Evolutionary conservation across 345 rosid genomes (phyloP).

Genomic region (Citrus glauca): DNA sequence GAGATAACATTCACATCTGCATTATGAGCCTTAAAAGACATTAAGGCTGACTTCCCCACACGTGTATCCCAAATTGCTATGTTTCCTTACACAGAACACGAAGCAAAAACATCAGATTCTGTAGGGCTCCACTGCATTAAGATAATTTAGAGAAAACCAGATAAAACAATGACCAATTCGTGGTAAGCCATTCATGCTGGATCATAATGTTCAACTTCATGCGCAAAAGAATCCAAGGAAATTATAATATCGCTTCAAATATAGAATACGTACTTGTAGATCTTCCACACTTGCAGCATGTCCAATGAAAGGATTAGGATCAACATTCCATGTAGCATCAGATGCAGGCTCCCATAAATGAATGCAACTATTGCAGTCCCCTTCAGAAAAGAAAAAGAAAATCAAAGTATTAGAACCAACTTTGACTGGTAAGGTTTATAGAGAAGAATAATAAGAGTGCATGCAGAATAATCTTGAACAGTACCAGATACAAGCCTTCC

Average conservation of each 20-base stretch:
- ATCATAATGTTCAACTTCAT: background rate
- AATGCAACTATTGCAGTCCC: conserved; percentile 85
- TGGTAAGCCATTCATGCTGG: background rate
- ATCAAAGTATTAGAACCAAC: conserved; percentile 1
- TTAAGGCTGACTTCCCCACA: conserved; percentile 58
- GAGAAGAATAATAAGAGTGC: background rate
- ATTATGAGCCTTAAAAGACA: conserved; percentile 76
- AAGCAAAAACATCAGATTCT: conserved; percentile 75
- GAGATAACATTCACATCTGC: conserved; percentile 96
- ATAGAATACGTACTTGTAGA: conserved; percentile 48
- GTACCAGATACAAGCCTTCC: conserved; percentile 92
- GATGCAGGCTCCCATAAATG: conserved; percentile 92
- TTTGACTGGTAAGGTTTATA: background rate
- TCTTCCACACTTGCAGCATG: conserved; percentile 94
- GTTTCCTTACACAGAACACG: conserved; percentile 78
- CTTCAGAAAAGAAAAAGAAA: conserved; percentile 25
- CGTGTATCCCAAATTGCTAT: conserved; percentile 91
- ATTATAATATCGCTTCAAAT: background rate
- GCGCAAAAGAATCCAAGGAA: background rate
- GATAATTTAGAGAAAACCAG: conserved; percentile 9
- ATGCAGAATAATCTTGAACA: background rate
- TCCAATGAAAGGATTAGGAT: conserved; percentile 61
- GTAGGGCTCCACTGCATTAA: conserved; percentile 91
- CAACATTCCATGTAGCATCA: conserved; percentile 74
- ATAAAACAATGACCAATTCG: background rate